A percentile compares a stretch with the other conserved stretches of the same genome.
These are phyloP conservation scores for Rutstroemia sp. DNA, from an alignment of 2,329 filamentous ascomycete species.

Conservation along the genomic window DNA sequence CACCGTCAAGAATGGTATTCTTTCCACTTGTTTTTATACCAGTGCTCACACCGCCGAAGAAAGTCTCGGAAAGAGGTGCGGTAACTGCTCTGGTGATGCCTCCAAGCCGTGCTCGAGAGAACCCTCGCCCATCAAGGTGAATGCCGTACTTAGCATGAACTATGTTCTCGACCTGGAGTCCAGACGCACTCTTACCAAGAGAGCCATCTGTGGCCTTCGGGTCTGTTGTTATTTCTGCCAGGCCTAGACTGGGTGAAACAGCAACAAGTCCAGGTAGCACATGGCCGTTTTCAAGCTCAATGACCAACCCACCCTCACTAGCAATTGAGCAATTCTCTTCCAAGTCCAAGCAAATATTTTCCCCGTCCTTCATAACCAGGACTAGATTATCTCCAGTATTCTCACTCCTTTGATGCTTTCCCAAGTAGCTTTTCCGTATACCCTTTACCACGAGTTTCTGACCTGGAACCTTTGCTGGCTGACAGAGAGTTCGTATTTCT, in stretches of 20 bases:
- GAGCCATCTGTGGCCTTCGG: conserved; percentile 40
- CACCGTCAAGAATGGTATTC: conserved; percentile 33
- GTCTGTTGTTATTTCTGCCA: conserved; percentile 42
- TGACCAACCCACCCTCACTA: conserved; percentile 20
- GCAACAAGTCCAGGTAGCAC: conserved; percentile 43
- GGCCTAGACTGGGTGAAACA: conserved; percentile 40
- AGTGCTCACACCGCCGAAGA: conserved; percentile 36
- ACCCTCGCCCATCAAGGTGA: conserved; percentile 34
- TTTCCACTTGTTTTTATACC: conserved; percentile 34
- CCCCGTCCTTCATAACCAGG: conserved; percentile 35
- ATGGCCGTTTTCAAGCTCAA: conserved; percentile 39
- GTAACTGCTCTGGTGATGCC: conserved; percentile 39
- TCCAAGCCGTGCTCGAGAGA: conserved; percentile 35
- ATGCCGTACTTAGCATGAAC: conserved; percentile 36
- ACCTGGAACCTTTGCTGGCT: conserved; percentile 3
- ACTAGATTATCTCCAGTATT: conserved; percentile 23
- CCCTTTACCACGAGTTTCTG: conserved; percentile 33
- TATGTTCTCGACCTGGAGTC: conserved; percentile 27
- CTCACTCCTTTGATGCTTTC: conserved; percentile 14
- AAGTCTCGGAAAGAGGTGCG: conserved; percentile 29
- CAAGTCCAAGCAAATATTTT: conserved; percentile 33
- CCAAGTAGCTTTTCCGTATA: conserved; percentile 32
- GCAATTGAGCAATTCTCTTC: conserved; percentile 27
- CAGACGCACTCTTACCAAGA: conserved; percentile 25
- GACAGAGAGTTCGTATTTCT: conserved; percentile 5